Conservation (phyloP, 1,284 basidiomycete genomes). For the Fistulina hepatica region DNA sequence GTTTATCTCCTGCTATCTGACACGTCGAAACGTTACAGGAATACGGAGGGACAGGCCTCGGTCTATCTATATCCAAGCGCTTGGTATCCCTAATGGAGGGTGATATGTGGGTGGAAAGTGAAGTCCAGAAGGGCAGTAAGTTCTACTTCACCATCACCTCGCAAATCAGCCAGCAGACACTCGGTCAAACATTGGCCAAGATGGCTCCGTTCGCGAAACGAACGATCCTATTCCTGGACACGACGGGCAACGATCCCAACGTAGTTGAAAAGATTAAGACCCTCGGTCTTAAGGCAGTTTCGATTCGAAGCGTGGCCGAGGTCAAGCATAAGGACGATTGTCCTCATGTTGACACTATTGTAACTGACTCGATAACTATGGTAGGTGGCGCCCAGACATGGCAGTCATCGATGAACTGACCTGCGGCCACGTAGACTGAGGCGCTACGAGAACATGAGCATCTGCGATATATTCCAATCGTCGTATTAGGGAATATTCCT, state of each 20-base stretch:
- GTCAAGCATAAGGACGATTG: slow-evolving; percentile 74
- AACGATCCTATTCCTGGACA: slow-evolving; percentile 86
- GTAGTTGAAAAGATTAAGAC: slow-evolving; percentile 74
- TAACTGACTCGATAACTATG: slow-evolving; percentile 80
- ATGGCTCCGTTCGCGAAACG: slow-evolving; percentile 71
- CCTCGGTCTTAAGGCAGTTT: slow-evolving; percentile 74
- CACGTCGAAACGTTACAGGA: slow-evolving; percentile 55
- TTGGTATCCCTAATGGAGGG: slow-evolving; percentile 97
- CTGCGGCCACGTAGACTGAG: slow-evolving; percentile 51
- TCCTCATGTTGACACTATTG: slow-evolving; percentile 91
- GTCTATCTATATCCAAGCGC: slow-evolving; percentile 91
- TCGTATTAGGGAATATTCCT: slow-evolving; percentile 75
- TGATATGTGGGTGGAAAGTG: slow-evolving; percentile 97
- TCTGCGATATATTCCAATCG: slow-evolving; percentile 92
- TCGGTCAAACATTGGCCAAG: slow-evolving; percentile 64
- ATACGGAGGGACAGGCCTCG: slow-evolving; percentile 96
- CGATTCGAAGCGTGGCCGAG: slow-evolving; percentile 69
- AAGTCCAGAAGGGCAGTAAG: slow-evolving; percentile 84
- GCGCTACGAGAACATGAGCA: slow-evolving; percentile 88
- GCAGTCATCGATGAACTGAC: slow-evolving; percentile 10
- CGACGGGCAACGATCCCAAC: slow-evolving; percentile 64
- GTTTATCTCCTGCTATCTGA: slow-evolving; percentile 7
- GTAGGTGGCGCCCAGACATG: slow-evolving; percentile 38
- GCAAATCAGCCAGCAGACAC: slow-evolving; percentile 66
- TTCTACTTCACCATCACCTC: slow-evolving; percentile 96